Evolutionary conservation across 805 yeast species (phyloP), one percentile per base, ranked within the genome.

Genomic region (Wickerhamiella lipophila): DNA sequence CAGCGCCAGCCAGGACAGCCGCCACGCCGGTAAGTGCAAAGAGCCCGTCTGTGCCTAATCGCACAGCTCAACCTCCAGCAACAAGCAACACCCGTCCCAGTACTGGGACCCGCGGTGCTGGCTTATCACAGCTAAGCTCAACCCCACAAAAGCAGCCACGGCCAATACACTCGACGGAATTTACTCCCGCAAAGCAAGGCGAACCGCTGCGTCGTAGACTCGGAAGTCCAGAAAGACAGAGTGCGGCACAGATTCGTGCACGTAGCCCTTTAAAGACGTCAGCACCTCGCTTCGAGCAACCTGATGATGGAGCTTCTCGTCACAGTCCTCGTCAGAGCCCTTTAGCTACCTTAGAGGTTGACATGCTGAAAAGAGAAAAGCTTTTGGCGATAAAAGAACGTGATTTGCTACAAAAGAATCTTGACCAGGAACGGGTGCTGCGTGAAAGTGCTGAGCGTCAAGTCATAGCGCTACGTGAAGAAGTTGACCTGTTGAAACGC

Each of bases 121-220:
- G 11, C 18, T 18, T 16, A 15, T 16, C 18, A 19, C 38, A 13
- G 19, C 38, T 38, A 6, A 27, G 30, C 19, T 29, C 41, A 3
- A 40, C 43, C 30, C 39, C 39, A n/a, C 39, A 43, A 43, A 27
- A 23, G 26, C 42, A 23, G 12, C 11, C 42, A 6, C 34, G 38
- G 18, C 50, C 49, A 16, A 18, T 50, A 6, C 38, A 51, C 2
- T 29, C 43, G 11, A 56, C 58, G 6, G 59, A 55, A 22, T 55
- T 57, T 39, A 58, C 61, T 13, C 61, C 61, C 2, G 55, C 50
- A 6, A 53, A 56, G n/a, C 53, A 47, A 5, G 36, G 25, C 1
- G 50, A 50, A 5, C 34, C 57, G 2, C 25, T 46, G 3, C 54
- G 61, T 9, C 50, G 61, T 18, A 51, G 59, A n/a, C 34, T 56